phyloP scores from a whole-genome alignment of 192 early-diverging fungal genomes.

The Backusella tarrabulga region DNA sequence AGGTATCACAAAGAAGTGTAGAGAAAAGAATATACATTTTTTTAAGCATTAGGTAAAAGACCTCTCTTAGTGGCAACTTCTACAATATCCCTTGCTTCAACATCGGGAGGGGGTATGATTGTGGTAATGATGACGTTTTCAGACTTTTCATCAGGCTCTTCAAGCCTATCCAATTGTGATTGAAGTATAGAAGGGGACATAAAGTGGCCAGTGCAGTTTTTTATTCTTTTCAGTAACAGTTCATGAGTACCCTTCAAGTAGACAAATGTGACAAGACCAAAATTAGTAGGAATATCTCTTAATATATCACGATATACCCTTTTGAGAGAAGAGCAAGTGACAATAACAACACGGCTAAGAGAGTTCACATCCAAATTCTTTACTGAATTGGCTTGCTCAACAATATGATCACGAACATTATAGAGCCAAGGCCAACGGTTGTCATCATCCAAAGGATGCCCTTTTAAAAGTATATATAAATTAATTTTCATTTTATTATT shows the following conservation, averaged over 20 bases:
- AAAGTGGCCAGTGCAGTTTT: conserved; percentile 51
- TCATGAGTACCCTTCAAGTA: conserved; percentile 54
- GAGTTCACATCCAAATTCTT: conserved; percentile 1
- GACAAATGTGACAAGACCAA: conserved; percentile 47
- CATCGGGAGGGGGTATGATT: conserved; percentile 11
- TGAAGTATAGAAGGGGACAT: conserved; percentile 50
- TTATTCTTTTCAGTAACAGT: conserved; percentile 43
- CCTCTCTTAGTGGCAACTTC: neutral
- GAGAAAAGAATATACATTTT: neutral
- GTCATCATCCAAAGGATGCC: conserved; percentile 53
- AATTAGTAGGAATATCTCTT: conserved; percentile 23
- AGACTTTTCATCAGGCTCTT: conserved; percentile 37
- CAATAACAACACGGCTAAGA: conserved; percentile 42
- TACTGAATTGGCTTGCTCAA: conserved; percentile 24
- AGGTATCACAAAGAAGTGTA: neutral
- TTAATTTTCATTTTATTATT: neutral
- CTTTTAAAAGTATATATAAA: neutral
- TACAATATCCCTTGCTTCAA: neutral
- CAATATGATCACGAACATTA: conserved; percentile 42
- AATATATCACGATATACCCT: conserved; percentile 61
- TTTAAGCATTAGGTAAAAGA: neutral
- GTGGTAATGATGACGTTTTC: conserved; percentile 32
- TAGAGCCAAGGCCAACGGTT: conserved; percentile 66
- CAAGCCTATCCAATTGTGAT: conserved; percentile 63
- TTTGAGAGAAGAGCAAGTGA: conserved; percentile 65